Evolutionary conservation across 1,284 basidiomycete genomes (phyloP).

Genomic region (Cerrena zonata): DNA sequence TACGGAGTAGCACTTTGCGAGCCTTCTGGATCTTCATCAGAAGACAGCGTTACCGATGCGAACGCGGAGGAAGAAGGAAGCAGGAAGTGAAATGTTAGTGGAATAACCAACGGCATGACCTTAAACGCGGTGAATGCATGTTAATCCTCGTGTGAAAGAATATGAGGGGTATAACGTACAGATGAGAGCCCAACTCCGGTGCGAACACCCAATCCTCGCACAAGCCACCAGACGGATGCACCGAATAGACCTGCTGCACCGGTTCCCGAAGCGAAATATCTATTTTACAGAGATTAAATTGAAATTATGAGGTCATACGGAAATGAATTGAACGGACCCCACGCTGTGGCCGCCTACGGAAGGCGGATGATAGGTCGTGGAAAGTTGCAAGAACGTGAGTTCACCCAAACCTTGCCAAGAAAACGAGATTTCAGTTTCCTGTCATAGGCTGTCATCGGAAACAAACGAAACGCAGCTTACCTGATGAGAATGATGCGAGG

Average conservation of each 20-base stretch:
- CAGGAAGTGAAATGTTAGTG: constrained; percentile 68
- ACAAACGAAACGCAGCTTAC: constrained; percentile 54
- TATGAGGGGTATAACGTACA: constrained; percentile 34
- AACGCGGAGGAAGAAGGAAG: constrained; percentile 59
- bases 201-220: constrained; percentile 81
- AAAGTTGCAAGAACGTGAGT: constrained; percentile 89
- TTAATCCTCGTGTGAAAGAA: constrained; percentile 28
- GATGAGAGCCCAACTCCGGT: constrained; percentile 77
- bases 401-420: constrained; percentile 69
- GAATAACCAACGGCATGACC: constrained; percentile 75
- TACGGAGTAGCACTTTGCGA: constrained; percentile 38
- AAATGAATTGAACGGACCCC: constrained; percentile 43
- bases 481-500: constrained; percentile 82
- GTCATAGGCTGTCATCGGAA: constrained; percentile 37
- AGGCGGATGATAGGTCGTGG: constrained; percentile 74
- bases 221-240: constrained; percentile 91
- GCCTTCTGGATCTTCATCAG: constrained; percentile 54
- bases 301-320: constrained; percentile 3
- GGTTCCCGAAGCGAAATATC: constrained; percentile 86
- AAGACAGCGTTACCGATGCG: constrained; percentile 17
- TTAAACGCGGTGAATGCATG: constrained; percentile 32
- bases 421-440: constrained; percentile 18
- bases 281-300: too few relatives aligned
- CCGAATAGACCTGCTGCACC: constrained; percentile 92
- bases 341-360: constrained; percentile 67